A percentile compares a stretch with the other conserved stretches of the same genome.
Evolutionary conservation across 1,139 yeast species (phyloP).

Genomic region (Yamadazyma friedrichii): DNA sequence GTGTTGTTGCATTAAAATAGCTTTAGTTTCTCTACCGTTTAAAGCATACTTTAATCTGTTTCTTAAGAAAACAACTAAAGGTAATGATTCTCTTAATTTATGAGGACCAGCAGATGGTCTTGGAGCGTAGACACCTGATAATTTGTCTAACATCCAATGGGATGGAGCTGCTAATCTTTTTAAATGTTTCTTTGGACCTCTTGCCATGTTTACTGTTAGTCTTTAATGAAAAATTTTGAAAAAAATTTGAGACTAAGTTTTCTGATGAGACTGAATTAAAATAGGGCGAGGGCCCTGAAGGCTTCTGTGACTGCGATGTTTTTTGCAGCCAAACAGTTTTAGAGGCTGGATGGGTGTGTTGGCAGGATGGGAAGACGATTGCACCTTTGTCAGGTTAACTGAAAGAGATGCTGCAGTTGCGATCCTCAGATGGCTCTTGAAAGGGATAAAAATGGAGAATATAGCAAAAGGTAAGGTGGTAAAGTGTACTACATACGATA

Average conservation of each 20-base stretch:
- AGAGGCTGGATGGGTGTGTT: too few species aligned
- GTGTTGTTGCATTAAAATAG: constrained; percentile 98
- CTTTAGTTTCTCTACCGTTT: constrained; percentile 99
- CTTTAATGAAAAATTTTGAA: neutral
- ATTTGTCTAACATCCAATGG: constrained; percentile 99
- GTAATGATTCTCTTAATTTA: constrained; percentile 98
- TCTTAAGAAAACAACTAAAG: constrained; percentile 96
- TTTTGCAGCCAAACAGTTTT: neutral
- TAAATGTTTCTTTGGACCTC: constrained; percentile 35
- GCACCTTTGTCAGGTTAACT: too few species aligned
- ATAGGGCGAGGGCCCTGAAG: neutral
- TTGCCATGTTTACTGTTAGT: constrained; percentile 7
- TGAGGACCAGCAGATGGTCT: constrained; percentile 99
- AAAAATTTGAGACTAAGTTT: constrained; percentile 4
- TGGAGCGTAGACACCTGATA: constrained; percentile 99
- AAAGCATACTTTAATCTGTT: constrained; percentile 99
- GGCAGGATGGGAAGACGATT: too few species aligned
- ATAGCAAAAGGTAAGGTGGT: too few species aligned
- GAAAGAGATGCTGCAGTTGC: too few species aligned
- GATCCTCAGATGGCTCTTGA: too few species aligned
- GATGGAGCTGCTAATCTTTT: constrained; percentile 69
- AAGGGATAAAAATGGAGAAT: too few species aligned
- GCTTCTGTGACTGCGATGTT: neutral
- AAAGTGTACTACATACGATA: too few species aligned
- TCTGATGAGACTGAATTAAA: neutral